Percentiles rank a stretch among this genome's conserved stretches.
These are phyloP conservation scores for Aureobasidium uvarum DNA, from an alignment of 2,329 filamentous ascomycete species.

Conservation along the genomic window DNA sequence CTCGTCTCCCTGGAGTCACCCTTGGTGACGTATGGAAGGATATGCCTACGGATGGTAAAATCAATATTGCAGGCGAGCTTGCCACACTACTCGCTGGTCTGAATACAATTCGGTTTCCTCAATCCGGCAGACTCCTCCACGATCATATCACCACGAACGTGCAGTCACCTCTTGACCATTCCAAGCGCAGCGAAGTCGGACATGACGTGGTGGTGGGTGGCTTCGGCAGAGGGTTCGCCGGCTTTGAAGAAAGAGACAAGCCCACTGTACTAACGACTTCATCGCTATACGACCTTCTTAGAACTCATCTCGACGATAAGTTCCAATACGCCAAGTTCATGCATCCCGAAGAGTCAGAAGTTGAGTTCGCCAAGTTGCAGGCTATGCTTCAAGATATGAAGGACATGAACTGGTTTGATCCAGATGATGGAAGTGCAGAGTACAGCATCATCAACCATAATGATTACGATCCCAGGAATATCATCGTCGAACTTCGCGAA, in stretches of 20 bases:
- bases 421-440: neutral
- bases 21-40: neutral
- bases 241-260: neutral
- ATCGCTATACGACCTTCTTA: neutral
- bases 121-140: constrained; percentile 1
- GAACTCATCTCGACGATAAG: neutral
- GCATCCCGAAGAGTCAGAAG: neutral
- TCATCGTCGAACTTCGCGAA: neutral
- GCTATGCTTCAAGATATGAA: constrained; percentile 3
- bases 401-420: neutral
- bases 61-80: neutral
- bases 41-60: neutral
- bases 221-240: neutral
- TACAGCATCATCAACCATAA: neutral
- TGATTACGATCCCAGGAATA: neutral
- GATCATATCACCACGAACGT: neutral
- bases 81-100: neutral
- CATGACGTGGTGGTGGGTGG: neutral
- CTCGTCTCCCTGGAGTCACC: neutral
- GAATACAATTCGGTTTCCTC: neutral
- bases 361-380: neutral
- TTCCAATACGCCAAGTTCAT: neutral
- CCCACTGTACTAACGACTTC: neutral
- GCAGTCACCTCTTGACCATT: neutral
- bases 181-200: neutral